These are phyloP conservation scores for Fusarium phyllophilum DNA, from an alignment of 2,329 filamentous ascomycete genomes.

Conservation along the genomic window DNA sequence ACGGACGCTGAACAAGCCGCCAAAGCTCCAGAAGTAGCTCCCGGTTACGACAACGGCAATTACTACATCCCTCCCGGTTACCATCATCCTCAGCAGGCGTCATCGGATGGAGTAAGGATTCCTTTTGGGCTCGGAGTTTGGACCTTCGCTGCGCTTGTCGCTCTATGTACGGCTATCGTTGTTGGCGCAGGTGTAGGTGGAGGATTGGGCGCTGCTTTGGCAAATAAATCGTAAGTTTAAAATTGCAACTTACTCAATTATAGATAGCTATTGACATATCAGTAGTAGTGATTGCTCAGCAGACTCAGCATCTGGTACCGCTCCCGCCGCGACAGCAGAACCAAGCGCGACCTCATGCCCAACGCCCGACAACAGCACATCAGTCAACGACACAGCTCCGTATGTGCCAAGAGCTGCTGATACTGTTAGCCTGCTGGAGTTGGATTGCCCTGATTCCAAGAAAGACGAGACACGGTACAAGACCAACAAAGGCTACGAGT, in stretches of 20 bases:
- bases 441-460: conserved; percentile 12
- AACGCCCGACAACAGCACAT: conserved; percentile 10
- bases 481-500: conserved; percentile 28
- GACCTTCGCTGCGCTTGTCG: conserved; percentile 29
- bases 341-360: conserved; percentile 19
- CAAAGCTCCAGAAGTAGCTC: conserved; percentile 25
- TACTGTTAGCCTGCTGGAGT: neutral
- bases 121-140: conserved; percentile 33
- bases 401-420: conserved; percentile 20
- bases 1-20: conserved; percentile 14
- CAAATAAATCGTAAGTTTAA: conserved; percentile 19
- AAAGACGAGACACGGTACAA: conserved; percentile 19
- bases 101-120: neutral
- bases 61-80: conserved; percentile 23
- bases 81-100: neutral
- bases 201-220: conserved; percentile 28
- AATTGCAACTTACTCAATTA: fast-evolving
- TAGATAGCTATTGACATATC: neutral
- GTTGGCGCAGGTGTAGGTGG: conserved; percentile 32
- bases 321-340: conserved; percentile 11
- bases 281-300: conserved; percentile 10
- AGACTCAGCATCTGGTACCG: neutral
- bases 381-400: conserved; percentile 16
- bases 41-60: neutral
- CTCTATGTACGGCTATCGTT: conserved; percentile 24